These are phyloP conservation scores for Microsporum ferrugineum DNA, from an alignment of 2,329 filamentous ascomycete genomes.

Conservation along the genomic window DNA sequence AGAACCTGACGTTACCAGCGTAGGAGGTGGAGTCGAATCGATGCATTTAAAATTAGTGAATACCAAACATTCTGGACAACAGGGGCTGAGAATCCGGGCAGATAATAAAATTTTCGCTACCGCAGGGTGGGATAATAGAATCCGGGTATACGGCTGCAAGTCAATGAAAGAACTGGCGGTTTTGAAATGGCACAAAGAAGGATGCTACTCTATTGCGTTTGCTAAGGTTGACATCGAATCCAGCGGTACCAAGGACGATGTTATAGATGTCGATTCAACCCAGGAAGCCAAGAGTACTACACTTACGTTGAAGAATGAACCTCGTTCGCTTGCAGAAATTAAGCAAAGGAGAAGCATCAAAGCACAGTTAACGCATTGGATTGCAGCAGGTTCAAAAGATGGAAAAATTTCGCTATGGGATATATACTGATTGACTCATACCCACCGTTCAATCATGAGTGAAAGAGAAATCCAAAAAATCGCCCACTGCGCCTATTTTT, in stretches of 20 bases:
- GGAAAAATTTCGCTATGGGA: constrained; percentile 94
- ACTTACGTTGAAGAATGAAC: constrained; percentile 4
- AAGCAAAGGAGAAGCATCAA: constrained; percentile 53
- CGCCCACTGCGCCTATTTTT: background rate
- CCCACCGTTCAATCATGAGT: constrained; percentile 8
- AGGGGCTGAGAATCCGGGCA: constrained; percentile 62
- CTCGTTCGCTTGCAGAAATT: constrained; percentile 37
- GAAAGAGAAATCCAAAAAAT: background rate
- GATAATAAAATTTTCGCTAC: constrained; percentile 80
- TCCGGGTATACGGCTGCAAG: constrained; percentile 70
- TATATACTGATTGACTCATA: constrained; percentile 54
- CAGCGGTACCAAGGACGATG: too few relatives aligned
- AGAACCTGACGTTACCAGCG: background rate
- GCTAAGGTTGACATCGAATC: constrained; percentile 34
- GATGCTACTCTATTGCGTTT: constrained; percentile 74
- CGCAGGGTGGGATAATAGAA: constrained; percentile 77
- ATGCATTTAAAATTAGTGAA: constrained; percentile 51
- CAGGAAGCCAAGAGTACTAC: constrained; percentile 9
- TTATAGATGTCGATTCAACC: background rate
- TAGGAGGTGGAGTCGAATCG: constrained; percentile 13
- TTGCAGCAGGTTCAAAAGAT: constrained; percentile 85
- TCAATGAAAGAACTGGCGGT: constrained; percentile 80
- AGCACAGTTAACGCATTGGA: constrained; percentile 67
- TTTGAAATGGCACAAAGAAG: constrained; percentile 85
- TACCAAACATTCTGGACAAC: constrained; percentile 85